A percentile compares a stretch with the other conserved stretches of the same genome.
Conservation (phyloP, 2,329 filamentous ascomycete genomes). For the Apiospora pterosperma region DNA sequence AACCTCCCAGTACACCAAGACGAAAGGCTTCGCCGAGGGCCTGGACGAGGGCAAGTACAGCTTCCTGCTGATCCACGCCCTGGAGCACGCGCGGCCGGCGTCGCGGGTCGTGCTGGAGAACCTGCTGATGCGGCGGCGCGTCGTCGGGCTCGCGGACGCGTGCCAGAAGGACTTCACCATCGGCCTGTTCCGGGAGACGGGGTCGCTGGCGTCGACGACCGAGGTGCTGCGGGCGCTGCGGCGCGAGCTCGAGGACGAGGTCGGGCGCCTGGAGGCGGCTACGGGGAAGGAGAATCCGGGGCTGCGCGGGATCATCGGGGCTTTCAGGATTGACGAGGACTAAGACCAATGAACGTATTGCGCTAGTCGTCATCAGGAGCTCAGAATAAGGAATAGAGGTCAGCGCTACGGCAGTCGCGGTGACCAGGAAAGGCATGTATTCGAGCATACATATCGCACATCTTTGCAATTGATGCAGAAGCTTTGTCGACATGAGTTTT, state of each 20-base stretch:
- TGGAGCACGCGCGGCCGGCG: not conserved
- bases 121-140: not conserved
- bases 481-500: no score
- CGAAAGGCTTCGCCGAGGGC: not conserved
- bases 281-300: no score
- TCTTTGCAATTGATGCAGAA: no score
- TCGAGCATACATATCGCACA: no score
- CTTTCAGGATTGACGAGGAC: no score
- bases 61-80: not conserved
- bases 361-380: no score
- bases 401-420: no score
- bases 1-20: not conserved
- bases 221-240: not conserved
- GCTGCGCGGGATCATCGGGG: no score
- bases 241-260: not conserved
- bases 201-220: not conserved
- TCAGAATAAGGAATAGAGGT: no score
- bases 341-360: no score
- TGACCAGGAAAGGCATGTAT: no score
- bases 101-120: not conserved
- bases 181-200: not conserved
- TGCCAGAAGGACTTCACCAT: not conserved
- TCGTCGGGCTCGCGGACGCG: not conserved
- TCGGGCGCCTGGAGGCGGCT: not conserved
- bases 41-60: not conserved